Percentiles rank a stretch among this genome's conserved stretches.
These are phyloP conservation scores for Metarhizium album DNA, from an alignment of 2,329 filamentous ascomycete genomes.

Conservation along the genomic window DNA sequence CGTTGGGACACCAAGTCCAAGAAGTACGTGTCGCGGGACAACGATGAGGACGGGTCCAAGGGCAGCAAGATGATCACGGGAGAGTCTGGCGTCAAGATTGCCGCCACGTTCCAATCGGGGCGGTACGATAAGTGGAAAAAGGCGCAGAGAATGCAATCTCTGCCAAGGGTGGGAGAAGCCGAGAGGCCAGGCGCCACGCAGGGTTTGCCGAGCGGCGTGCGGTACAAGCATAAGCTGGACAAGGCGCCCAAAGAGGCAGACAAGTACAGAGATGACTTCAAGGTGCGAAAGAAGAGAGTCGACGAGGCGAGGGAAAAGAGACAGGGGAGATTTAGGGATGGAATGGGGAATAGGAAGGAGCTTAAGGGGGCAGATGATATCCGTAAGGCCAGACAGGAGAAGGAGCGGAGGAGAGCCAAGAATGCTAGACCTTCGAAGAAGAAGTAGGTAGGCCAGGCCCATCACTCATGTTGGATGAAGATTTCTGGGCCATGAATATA, in stretches of 20 bases:
- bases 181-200: slow-evolving; percentile 39
- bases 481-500: background rate
- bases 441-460: slow-evolving; percentile 14
- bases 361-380: slow-evolving; percentile 77
- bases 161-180: slow-evolving; percentile 74
- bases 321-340: slow-evolving; percentile 62
- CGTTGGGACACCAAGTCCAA: slow-evolving; percentile 96
- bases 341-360: slow-evolving; percentile 63
- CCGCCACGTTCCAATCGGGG: slow-evolving; percentile 84
- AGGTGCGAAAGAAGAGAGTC: slow-evolving; percentile 81
- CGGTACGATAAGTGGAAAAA: slow-evolving; percentile 90
- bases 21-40: slow-evolving; percentile 85
- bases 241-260: slow-evolving; percentile 89
- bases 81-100: slow-evolving; percentile 92
- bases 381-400: slow-evolving; percentile 65
- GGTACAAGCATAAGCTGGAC: slow-evolving; percentile 80
- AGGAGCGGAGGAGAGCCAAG: slow-evolving; percentile 72
- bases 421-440: slow-evolving; percentile 72
- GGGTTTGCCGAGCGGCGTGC: slow-evolving; percentile 24
- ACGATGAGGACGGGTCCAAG: slow-evolving; percentile 88
- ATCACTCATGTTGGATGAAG: background rate
- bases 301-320: slow-evolving; percentile 79
- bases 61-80: slow-evolving; percentile 64
- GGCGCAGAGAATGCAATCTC: slow-evolving; percentile 65
- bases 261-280: slow-evolving; percentile 82